Evolutionary conservation across 306 rosid species (phyloP).

Genomic region (Abrus pulchellus): DNA sequence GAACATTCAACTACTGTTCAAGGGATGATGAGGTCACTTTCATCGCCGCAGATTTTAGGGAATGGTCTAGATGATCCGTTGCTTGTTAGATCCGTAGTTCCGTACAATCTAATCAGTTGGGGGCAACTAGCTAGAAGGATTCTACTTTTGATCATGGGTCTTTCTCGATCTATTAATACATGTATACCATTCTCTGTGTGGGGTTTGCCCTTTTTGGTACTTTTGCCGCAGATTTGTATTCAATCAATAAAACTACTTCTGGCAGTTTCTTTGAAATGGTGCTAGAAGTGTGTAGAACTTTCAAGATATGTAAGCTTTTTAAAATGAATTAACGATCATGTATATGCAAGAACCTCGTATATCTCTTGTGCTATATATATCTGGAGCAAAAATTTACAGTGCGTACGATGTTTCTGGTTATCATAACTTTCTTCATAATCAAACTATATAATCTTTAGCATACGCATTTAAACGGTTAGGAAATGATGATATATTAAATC

Average conservation of each 20-base stretch:
- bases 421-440: conserved; percentile 22
- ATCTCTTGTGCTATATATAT: neutral
- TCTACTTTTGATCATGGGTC: conserved; percentile 35
- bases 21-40: conserved; percentile 1
- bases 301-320: neutral
- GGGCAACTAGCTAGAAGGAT: conserved; percentile 12
- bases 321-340: neutral
- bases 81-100: conserved; percentile 12
- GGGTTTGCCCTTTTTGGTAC: conserved; percentile 11
- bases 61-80: neutral
- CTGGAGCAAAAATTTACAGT: neutral
- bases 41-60: conserved; percentile 5
- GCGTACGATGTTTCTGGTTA: neutral
- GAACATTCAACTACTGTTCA: neutral
- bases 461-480: conserved; percentile 5
- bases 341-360: neutral
- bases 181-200: conserved; percentile 29
- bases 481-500: neutral
- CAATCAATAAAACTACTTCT: conserved; percentile 21
- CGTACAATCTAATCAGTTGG: conserved; percentile 9
- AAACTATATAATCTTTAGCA: neutral
- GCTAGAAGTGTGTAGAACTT: neutral
- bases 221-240: conserved; percentile 26
- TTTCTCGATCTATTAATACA: neutral
- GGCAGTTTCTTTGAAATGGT: conserved; percentile 1